These are phyloP conservation scores for Metschnikowia similis DNA, from an alignment of 805 yeast genomes.

Conservation along the genomic window DNA sequence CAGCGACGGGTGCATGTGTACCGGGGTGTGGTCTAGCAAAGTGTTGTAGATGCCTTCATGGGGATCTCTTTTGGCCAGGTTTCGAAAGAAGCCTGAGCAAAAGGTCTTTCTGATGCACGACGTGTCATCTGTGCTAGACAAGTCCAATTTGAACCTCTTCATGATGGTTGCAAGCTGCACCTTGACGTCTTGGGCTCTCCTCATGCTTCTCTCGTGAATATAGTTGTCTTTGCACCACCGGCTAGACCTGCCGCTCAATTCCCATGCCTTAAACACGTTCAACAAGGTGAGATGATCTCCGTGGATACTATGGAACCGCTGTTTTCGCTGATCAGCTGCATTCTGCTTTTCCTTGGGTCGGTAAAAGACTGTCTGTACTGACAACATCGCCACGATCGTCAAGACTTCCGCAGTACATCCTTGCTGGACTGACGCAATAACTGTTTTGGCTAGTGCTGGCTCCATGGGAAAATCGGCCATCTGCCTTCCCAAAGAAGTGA, in stretches of 20 bases:
- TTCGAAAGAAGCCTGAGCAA: slow-evolving; percentile 65
- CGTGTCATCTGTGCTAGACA: slow-evolving; percentile 50
- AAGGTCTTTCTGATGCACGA: slow-evolving; percentile 58
- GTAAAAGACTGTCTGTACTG: slow-evolving; percentile 77
- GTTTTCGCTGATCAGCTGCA: slow-evolving; percentile 73
- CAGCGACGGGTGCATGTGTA: slow-evolving; percentile 85
- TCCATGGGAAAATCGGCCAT: slow-evolving; percentile 96
- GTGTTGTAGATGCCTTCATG: slow-evolving; percentile 53
- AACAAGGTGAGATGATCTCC: slow-evolving; percentile 85
- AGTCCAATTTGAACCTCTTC: slow-evolving; percentile 42
- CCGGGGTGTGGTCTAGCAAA: slow-evolving; percentile 65
- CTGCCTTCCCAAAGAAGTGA: slow-evolving; percentile 72
- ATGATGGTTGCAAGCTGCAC: slow-evolving; percentile 61
- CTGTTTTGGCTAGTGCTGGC: slow-evolving; percentile 79
- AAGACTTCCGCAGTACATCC: slow-evolving; percentile 77
- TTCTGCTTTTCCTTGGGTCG: slow-evolving; percentile 76
- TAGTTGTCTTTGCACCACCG: slow-evolving; percentile 80
- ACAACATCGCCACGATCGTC: slow-evolving; percentile 83
- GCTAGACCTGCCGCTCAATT: slow-evolving; percentile 45
- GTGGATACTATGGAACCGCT: slow-evolving; percentile 64
- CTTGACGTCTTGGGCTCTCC: slow-evolving; percentile 75
- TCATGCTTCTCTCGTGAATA: slow-evolving; percentile 73
- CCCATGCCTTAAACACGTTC: slow-evolving; percentile 80
- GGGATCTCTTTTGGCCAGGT: slow-evolving; percentile 61
- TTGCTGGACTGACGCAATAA: slow-evolving; percentile 66